These are phyloP conservation scores for Tremella yokohamensis DNA, from an alignment of 768 basidiomycete species.

Conservation along the genomic window DNA sequence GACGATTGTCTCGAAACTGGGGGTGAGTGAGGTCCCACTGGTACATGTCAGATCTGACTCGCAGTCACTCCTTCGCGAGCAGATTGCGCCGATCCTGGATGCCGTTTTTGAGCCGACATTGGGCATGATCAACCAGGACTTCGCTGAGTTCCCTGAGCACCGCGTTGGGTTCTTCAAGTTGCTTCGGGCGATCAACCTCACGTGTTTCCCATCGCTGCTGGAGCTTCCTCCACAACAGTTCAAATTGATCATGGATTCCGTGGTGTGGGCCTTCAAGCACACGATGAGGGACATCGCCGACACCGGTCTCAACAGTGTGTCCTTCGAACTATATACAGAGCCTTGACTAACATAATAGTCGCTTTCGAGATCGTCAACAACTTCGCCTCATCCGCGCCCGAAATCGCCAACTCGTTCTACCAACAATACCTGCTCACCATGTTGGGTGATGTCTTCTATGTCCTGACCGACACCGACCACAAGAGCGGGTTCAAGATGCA, in stretches of 20 bases:
- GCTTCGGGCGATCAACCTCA: conserved; percentile 81
- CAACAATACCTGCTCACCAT: conserved; percentile 90
- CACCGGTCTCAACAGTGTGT: conserved; percentile 57
- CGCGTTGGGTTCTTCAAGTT: conserved; percentile 96
- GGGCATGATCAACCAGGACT: conserved; percentile 99
- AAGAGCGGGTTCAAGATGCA: conserved; percentile 98
- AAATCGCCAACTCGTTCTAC: conserved; percentile 88
- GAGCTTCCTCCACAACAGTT: conserved; percentile 86
- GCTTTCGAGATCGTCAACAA: conserved; percentile 93
- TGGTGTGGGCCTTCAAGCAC: conserved; percentile 99
- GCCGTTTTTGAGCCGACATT: conserved; percentile 96
- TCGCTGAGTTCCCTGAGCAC: conserved; percentile 97
- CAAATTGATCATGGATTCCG: conserved; percentile 96
- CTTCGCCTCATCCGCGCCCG: conserved; percentile 73
- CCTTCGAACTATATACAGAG: not conserved
- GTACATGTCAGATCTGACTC: not conserved
- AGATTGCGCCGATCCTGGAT: conserved; percentile 91
- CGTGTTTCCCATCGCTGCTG: conserved; percentile 94
- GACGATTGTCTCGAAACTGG: conserved; percentile 81
- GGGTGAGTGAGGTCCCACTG: conserved; percentile 59
- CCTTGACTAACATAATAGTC: conserved; percentile 55
- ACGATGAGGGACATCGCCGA: conserved; percentile 98
- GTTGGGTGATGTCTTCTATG: conserved; percentile 93
- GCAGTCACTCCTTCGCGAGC: conserved; percentile 79
- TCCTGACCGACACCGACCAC: conserved; percentile 95